Evolutionary conservation across 331 rosid genomes (phyloP), one percentile per base, ranked within the genome.

Genomic region (Saraca asoca): DNA sequence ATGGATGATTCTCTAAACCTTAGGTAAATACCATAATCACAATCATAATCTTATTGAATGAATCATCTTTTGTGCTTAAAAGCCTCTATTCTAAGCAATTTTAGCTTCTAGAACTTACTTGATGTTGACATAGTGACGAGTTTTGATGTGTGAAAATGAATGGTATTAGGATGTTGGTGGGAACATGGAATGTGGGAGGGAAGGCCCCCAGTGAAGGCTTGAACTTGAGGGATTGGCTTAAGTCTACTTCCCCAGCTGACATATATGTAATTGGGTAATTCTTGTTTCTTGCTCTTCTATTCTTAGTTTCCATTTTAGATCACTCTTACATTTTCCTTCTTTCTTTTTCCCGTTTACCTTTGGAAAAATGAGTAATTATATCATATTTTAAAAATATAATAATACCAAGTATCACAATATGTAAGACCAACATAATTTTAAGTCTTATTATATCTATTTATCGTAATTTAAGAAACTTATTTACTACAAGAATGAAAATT

Each of bases 171-270:
- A 84, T 88, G 87, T 81, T 90, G 34, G 96, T 86, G 52, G 98
- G 98, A 69, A 93, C 98, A 49, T 93, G 98, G 98, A 93, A 93
- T 72, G 95, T 90, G 15, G 98, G 97, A 56, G 98, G 98, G 15
- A 90, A 88, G 62, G 64, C 98, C 11, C 98, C 97, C 3, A 82
- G 71, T 5, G 81, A 78, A 24, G 74, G 67, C 35, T 76, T 90
- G 77, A 74, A 85, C 75, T 69, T 93, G 69, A 81, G 75, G 67
- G 85, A 86, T 19, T 93, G 98, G 97, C 88, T 93, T 7, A 80
- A 64, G 38, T 84, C 85, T 66, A 81, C 90, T n/a, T 65, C 88
- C 0, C 76, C 83, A 0, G 86, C 94, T 7, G 86, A 93, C 74
- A 75, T 93, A 39, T 88, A 84, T 48, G 92, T 90, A 48, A 69